Evolutionary conservation across 768 basidiomycete genomes (phyloP).

Genomic region (Rhizopogon vesiculosus): DNA sequence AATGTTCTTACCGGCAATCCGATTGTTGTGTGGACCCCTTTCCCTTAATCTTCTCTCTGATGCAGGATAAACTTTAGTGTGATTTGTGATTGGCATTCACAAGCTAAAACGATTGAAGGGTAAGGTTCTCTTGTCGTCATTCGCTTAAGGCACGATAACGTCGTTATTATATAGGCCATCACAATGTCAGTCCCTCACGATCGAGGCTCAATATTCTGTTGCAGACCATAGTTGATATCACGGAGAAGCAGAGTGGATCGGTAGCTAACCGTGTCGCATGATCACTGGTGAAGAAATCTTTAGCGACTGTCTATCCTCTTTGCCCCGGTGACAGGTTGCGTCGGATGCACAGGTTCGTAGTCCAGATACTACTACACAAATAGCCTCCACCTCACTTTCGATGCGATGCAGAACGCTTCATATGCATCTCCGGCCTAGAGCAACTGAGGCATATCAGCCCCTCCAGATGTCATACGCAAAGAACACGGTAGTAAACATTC

Average conservation of each 20-base stretch:
- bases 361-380: too few species aligned
- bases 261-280: constrained; percentile 39
- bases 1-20: background rate
- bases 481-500: constrained; percentile 3
- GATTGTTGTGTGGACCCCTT: background rate
- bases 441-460: constrained; percentile 36
- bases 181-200: too few species aligned
- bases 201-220: constrained; percentile 9
- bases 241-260: too few species aligned
- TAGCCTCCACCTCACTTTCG: too few species aligned
- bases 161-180: too few species aligned
- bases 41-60: too few species aligned
- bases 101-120: too few species aligned
- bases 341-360: constrained; percentile 43
- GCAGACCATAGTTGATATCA: constrained; percentile 40
- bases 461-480: constrained; percentile 32
- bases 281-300: constrained; percentile 44
- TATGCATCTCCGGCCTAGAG: constrained; percentile 44
- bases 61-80: too few species aligned
- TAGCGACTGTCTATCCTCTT: too few species aligned
- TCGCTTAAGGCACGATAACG: too few species aligned
- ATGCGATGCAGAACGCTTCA: constrained; percentile 25
- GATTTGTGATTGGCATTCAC: too few species aligned
- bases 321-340: constrained; percentile 45
- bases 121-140: too few species aligned